Base-by-base conservation (phyloP, 306 rosid genomes). In the Fragaria nilgerrensis region DNA sequence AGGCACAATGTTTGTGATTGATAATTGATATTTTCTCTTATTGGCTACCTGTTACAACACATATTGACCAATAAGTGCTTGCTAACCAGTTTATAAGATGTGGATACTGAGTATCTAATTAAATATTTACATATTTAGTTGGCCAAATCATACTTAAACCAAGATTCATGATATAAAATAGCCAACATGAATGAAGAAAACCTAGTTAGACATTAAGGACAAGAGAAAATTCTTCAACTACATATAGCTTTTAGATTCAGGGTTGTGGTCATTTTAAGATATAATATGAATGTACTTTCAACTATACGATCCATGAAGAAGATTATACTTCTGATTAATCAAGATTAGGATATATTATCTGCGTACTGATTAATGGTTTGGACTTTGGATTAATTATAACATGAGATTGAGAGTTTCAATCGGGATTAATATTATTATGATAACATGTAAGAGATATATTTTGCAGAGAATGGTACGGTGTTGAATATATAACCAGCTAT, bases 21-120 rank as follows among this genome's bases (percentile, higher is more conserved):
- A 41, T 41, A 43, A 43, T 9, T 43, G 47, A 43, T 43, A 43
- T 43, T 2, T 43, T 43, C 3, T 43, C 47, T 43, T 10, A 43
- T 43, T 43, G 47, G 47, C 44, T 36, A 36, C 0, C 7, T 37
- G 1, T 5, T 32, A 32, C 6, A 41, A 7, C 44, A 37, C 44
- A 41, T 8, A 41, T 41, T 41, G 44, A 41, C 44, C 44, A 41
- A 62, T 1, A 2, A 13, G 37, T 62, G 5, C n/a, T 32, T 63
- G 22, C 68, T 15, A 13, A 32, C 16, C 5, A 20, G 7, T 45
- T 13, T 12, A 15, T 37, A 61, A 32, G 32, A 20, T 75, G 25
- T 41, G 20, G 61, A 56, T 43, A 43, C 47, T 43, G 44, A 58
- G 75, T 15, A 77, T 77, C 75, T 43, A 69, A 32, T 69, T 69